These are phyloP conservation scores for Exserohilum turcica DNA, from an alignment of 2,329 filamentous ascomycete species.

Conservation along the genomic window DNA sequence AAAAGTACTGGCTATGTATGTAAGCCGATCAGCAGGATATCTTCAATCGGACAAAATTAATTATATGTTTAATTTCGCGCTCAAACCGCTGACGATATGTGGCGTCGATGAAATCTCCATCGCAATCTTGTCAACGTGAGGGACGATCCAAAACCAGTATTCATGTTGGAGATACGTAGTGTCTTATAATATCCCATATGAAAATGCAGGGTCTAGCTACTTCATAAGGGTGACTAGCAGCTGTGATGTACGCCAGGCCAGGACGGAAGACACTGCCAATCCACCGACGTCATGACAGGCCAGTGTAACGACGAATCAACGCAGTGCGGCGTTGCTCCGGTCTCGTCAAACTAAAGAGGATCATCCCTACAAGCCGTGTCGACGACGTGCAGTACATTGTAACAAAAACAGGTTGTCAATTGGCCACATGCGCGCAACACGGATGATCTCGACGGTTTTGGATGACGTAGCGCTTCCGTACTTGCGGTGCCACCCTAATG, in stretches of 20 bases:
- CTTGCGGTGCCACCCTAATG: slow-evolving; percentile 4
- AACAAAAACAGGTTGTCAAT: slow-evolving; percentile 11
- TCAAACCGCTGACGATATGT: no score
- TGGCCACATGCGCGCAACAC: slow-evolving; percentile 4
- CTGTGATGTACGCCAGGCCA: background rate
- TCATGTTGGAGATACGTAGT: no score
- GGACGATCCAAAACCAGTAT: no score
- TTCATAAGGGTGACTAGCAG: background rate
- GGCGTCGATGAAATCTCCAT: no score
- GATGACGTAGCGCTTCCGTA: slow-evolving; percentile 11
- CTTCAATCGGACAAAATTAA: background rate
- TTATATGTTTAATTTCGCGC: no score
- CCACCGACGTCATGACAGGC: slow-evolving; percentile 10
- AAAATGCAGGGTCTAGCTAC: no score
- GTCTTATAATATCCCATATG: no score
- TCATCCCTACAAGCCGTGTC: background rate
- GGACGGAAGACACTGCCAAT: background rate
- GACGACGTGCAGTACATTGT: background rate
- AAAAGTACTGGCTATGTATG: background rate
- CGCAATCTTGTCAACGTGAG: no score
- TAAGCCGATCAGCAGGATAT: background rate
- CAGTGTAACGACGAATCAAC: background rate
- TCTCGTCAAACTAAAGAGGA: background rate
- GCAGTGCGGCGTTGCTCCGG: background rate
- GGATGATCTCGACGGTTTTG: slow-evolving; percentile 7